Evolutionary conservation across 2,329 filamentous ascomycete species (phyloP).

Genomic region (Sporothrix humicola): DNA sequence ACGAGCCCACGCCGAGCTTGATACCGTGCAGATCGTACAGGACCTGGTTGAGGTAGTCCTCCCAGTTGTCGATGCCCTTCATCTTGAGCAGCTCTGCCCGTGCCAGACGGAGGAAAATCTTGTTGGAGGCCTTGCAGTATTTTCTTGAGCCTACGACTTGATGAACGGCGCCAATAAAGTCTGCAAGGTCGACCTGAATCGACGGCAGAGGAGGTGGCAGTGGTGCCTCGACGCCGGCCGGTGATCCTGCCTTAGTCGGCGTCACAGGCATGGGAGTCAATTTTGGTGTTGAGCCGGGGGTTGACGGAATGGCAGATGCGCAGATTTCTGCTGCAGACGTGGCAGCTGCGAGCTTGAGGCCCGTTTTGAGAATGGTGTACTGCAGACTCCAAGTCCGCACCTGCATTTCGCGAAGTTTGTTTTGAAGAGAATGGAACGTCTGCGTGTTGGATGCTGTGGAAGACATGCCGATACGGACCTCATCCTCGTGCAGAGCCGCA

Average conservation of each 20-base stretch:
- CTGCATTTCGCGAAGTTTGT: conserved; percentile 83
- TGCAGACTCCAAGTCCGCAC: conserved; percentile 86
- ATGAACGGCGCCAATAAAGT: conserved; percentile 81
- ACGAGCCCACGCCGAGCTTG: conserved; percentile 71
- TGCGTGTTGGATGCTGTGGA: conserved; percentile 58
- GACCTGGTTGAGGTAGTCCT: conserved; percentile 84
- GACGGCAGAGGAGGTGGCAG: conserved; percentile 36
- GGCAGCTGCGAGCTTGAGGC: conserved; percentile 51
- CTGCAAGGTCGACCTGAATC: conserved; percentile 74
- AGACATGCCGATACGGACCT: conserved; percentile 75
- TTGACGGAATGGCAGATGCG: not conserved
- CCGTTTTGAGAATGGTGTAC: conserved; percentile 79
- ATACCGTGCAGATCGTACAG: conserved; percentile 82
- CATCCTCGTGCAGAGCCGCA: conserved; percentile 82
- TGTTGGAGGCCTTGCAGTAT: conserved; percentile 83
- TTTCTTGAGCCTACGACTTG: conserved; percentile 82
- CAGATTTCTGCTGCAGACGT: not conserved
- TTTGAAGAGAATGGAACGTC: conserved; percentile 63
- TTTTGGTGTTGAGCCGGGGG: not conserved
- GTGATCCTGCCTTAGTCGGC: not conserved
- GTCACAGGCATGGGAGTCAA: not conserved
- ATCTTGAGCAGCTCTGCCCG: conserved; percentile 82
- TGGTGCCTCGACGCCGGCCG: not conserved
- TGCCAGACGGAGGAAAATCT: conserved; percentile 86
- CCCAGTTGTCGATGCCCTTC: conserved; percentile 78